Percentiles rank a stretch among this genome's conserved stretches.
phyloP scores from a whole-genome alignment of 2,329 filamentous ascomycete genomes.

The Nothopassalora personata region DNA sequence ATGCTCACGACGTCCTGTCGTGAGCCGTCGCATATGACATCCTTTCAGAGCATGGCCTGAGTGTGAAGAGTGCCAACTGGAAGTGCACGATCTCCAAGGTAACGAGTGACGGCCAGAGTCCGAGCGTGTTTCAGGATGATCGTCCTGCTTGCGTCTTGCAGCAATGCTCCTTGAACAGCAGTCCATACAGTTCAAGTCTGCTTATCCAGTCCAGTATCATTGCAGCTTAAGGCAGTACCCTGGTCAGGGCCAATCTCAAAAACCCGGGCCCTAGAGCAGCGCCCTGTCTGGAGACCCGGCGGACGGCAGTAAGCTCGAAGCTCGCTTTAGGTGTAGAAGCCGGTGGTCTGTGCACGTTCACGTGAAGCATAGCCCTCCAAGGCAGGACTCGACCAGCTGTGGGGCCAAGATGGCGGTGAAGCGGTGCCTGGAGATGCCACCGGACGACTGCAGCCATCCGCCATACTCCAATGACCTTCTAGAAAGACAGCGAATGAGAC shows the following conservation, averaged over 20 bases:
- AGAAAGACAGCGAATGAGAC: slow-evolving; percentile 28
- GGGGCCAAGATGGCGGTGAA: slow-evolving; percentile 29
- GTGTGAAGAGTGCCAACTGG: slow-evolving; percentile 1
- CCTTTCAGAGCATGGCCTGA: background rate
- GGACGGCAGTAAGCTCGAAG: slow-evolving; percentile 5
- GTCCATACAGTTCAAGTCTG: background rate
- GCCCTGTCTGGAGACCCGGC: background rate
- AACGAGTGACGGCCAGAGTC: slow-evolving; percentile 2
- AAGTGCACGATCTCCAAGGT: background rate
- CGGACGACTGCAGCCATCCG: slow-evolving; percentile 27
- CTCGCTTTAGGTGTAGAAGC: slow-evolving; percentile 10
- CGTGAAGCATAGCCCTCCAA: background rate
- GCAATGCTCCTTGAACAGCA: background rate
- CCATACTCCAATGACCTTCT: slow-evolving; percentile 23
- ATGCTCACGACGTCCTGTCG: slow-evolving; percentile 1
- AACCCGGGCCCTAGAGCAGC: background rate
- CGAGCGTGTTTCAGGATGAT: slow-evolving; percentile 3
- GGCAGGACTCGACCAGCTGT: slow-evolving; percentile 6
- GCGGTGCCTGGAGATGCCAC: slow-evolving; percentile 24
- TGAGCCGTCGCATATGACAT: background rate
- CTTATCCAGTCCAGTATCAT: background rate
- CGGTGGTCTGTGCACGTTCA: background rate
- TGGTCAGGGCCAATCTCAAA: slow-evolving; percentile 4
- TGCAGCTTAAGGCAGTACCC: slow-evolving; percentile 8
- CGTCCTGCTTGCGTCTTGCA: background rate